A percentile compares a stretch with the other conserved stretches of the same genome.
These are phyloP conservation scores for Raffaelea ambrosiae DNA, from an alignment of 2,329 filamentous ascomycete species.

Conservation along the genomic window DNA sequence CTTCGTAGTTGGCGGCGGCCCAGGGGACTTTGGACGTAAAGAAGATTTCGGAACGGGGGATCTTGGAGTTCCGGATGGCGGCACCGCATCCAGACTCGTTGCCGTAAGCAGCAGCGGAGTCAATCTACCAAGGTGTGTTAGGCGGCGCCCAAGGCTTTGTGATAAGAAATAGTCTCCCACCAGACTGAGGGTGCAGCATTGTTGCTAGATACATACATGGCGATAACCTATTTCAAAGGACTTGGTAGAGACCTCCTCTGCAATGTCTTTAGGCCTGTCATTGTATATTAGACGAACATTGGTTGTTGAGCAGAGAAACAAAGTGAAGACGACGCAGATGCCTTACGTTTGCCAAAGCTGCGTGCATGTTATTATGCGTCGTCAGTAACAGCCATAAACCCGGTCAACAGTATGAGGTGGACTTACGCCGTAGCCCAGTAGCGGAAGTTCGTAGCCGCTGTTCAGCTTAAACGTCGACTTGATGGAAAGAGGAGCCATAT, in stretches of 20 bases:
- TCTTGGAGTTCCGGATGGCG: constrained; percentile 42
- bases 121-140: no score
- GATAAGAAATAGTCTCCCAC: no score
- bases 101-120: constrained; percentile 54
- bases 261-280: constrained; percentile 3
- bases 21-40: constrained; percentile 51
- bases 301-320: neutral
- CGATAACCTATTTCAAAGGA: constrained; percentile 44
- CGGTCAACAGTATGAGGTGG: no score
- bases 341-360: constrained; percentile 47
- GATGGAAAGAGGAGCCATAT: constrained; percentile 39
- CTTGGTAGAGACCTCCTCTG: constrained; percentile 5
- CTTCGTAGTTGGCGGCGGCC: constrained; percentile 46
- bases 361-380: neutral
- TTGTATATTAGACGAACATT: no score
- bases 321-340: neutral
- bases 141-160: no score
- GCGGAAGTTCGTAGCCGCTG: constrained; percentile 44
- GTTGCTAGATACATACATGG: constrained; percentile 19
- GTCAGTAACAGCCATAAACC: neutral
- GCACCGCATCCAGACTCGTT: constrained; percentile 55
- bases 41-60: constrained; percentile 48
- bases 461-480: constrained; percentile 43
- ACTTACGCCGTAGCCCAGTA: constrained; percentile 46
- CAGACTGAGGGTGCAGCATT: no score